Evolutionary conservation across 2,329 filamentous ascomycete species (phyloP), one percentile per base, ranked within the genome.

Genomic region (Aspergillus niger): DNA sequence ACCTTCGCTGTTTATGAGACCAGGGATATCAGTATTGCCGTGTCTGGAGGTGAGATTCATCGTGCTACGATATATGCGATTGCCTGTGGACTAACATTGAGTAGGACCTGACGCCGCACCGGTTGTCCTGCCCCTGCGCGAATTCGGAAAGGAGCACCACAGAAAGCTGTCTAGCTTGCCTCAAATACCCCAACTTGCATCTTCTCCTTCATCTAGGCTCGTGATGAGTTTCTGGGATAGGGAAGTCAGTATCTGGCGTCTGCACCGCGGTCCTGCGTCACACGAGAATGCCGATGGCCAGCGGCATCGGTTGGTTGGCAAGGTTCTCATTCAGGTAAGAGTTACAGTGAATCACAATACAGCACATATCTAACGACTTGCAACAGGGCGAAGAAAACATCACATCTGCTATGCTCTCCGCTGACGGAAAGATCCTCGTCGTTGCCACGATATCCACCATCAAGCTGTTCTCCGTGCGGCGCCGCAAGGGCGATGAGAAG

Each of bases 151-250:
- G 70, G 92, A 98, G 73, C 85, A 95, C 67, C 91, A 96, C 76
- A 86, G 92, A 61, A 86, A 87, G 17, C 83, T 99, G 57, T 87
- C 93, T n/a, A 88, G 88, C 71, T 83, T 99, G 13, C 94, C 95
- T 2, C 93, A 97, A 71, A 82, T 85, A 54, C 85, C 91, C 1
- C 88, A 90, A 2, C 75, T 97, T 7, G 81, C 86, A 38, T 93
- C 91, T 66, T 90, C 93, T 3, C 81, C 88, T 1, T 85, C 85
- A 44, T 88, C 88, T 47, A 86, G 95, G 52, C 80, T 97, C 22
- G 79, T 99, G 26, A 86, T 95, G 70, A 91, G 91, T 74, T 98
- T 92, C 91, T 98, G 93, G 92, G 91, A 94, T 65, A 85, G 90
- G 58, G 91, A 96, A 73, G 82, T 98, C 52, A 88, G 90, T 67